Conservation (phyloP, 106 monocot species). For the Iris macrosiphon region DNA sequence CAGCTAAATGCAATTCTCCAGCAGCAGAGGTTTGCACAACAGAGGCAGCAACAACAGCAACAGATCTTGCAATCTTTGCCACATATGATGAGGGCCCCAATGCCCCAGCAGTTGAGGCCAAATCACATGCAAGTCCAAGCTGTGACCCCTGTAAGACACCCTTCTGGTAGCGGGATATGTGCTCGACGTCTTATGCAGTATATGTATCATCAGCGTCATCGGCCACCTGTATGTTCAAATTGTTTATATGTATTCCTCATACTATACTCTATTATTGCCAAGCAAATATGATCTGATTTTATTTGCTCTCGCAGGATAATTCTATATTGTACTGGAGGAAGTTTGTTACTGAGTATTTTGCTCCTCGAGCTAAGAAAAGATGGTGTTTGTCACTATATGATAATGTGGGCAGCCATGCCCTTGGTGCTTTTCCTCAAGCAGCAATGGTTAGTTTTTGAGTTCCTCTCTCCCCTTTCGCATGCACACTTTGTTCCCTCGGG, state of each 20-base stretch:
- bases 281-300: neutral
- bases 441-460: constrained; percentile 61
- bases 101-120: constrained; percentile 46
- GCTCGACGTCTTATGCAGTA: constrained; percentile 83
- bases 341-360: constrained; percentile 82
- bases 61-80: constrained; percentile 65
- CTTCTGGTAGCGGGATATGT: constrained; percentile 68
- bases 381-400: constrained; percentile 87
- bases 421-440: constrained; percentile 70
- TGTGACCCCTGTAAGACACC: constrained; percentile 24
- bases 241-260: constrained; percentile 1
- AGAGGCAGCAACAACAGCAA: constrained; percentile 58
- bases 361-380: constrained; percentile 77
- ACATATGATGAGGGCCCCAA: constrained; percentile 52
- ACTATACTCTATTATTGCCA: neutral
- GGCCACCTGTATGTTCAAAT: constrained; percentile 55
- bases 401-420: constrained; percentile 52
- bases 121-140: constrained; percentile 46
- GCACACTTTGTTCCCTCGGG: too few species aligned
- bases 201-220: constrained; percentile 80
- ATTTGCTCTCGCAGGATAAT: constrained; percentile 50
- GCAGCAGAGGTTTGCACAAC: constrained; percentile 59
- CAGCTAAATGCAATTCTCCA: constrained; percentile 79
- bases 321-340: constrained; percentile 88
- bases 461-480: neutral